phyloP scores from a whole-genome alignment of 768 basidiomycete species.

The Postia placenta region DNA sequence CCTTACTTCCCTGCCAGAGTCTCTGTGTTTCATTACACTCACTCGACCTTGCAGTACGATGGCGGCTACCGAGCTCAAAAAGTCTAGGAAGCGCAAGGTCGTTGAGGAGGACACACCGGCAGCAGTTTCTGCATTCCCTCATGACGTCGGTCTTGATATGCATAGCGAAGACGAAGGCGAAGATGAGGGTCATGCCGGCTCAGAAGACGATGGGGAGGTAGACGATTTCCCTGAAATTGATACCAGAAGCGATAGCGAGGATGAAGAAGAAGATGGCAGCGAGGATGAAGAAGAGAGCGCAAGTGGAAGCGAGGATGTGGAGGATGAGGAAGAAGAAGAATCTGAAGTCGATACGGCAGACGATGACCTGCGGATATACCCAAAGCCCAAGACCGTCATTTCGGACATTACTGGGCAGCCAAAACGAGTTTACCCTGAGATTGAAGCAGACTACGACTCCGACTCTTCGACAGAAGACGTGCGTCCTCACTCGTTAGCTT shows the following conservation, averaged over 20 bases:
- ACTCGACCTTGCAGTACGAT: conserved; percentile 15
- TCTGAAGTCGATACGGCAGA: conserved; percentile 27
- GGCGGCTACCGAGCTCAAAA: conserved; percentile 25
- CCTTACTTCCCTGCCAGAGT: background rate
- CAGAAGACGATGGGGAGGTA: conserved; percentile 28
- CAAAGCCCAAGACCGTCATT: conserved; percentile 60
- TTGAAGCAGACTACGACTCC: conserved; percentile 86
- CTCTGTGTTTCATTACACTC: background rate
- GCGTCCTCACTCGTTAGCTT: conserved; percentile 23
- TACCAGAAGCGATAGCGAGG: conserved; percentile 24
- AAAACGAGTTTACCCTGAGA: conserved; percentile 81
- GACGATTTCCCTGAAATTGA: conserved; percentile 24
- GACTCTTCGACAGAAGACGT: conserved; percentile 93
- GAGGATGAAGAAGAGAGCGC: conserved; percentile 28
- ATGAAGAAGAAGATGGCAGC: conserved; percentile 24
- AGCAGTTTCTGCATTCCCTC: conserved; percentile 27
- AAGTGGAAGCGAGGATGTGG: conserved; percentile 28
- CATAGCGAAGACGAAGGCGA: conserved; percentile 67
- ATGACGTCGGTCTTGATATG: conserved; percentile 57
- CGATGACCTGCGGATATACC: conserved; percentile 50
- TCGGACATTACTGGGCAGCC: conserved; percentile 81
- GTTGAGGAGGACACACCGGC: conserved; percentile 34
- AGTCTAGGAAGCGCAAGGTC: conserved; percentile 52
- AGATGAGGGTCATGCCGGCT: conserved; percentile 38
- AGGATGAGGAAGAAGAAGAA: conserved; percentile 30